Base-by-base conservation (phyloP, 352 stramenopile genomes). In the Phytophthora chlamydospora region DNA sequence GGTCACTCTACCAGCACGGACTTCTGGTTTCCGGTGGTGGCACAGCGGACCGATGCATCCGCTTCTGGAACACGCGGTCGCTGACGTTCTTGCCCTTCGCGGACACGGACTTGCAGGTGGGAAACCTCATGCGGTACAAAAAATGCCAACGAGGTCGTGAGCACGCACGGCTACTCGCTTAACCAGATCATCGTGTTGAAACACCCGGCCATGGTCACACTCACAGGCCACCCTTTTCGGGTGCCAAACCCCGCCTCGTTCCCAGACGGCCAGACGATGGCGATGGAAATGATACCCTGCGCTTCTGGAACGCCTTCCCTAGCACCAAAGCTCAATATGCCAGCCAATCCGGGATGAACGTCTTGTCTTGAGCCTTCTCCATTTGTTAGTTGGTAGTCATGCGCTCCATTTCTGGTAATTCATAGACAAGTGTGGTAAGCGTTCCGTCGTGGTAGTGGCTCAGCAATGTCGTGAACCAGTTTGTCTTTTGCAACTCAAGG, bases 151-250 rank as follows among this genome's bases (percentile, higher is more conserved):
- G 97, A 99, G 62, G 90, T 99, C 57, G 96, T 99, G 54, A 98
- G 93, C 58, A 99, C 96, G 14, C 97, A 99, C 75, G 97, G 97
- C 21, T 99, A 99, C 81, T 98, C 90, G 57, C 83, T 99, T 16
- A 99, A 99, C 87, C 89, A 97, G 67, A 98, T 99, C 75, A 98
- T 98, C 60, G 85, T 99, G 60, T 98, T 95, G 96, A 95, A 97
- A 58, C 98, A 99, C 70, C 96, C 96, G 39, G 97, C 71, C 36
- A 98, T 99, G 38, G 92, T 91, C 27, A 99, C 96, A 11, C 77
- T 99, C 47, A 99, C 96, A 4, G 96, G 96, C 12, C 96, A 99
- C 72, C 97, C 92, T 6, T 97, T 96, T 66, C 85, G 97, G 53
- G 96, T 99, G 27, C 69, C 99, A 9, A 99, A 99, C 78, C 75